phyloP scores from a whole-genome alignment of 2,329 filamentous ascomycete species.

The Capronia americana region DNA sequence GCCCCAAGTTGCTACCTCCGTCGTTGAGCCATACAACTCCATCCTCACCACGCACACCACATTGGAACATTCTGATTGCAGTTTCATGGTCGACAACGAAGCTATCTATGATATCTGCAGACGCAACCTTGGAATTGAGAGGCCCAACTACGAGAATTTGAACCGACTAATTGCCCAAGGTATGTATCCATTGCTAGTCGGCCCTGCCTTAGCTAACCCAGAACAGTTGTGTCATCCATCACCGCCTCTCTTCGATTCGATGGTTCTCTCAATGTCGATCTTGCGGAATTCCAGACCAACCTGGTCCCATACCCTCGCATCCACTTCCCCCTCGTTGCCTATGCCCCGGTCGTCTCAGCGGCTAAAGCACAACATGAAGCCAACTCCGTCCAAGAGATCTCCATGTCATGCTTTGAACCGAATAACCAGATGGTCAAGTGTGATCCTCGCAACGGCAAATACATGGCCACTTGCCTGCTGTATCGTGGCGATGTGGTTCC shows the following conservation, averaged over 20 bases:
- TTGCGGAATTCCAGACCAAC: constrained; percentile 99
- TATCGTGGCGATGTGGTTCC: constrained; percentile 98
- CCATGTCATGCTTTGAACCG: constrained; percentile 98
- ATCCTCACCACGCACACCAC: constrained; percentile 99
- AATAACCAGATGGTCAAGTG: constrained; percentile 99
- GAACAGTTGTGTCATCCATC: constrained; percentile 90
- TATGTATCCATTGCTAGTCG: constrained; percentile 47
- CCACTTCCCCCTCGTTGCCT: constrained; percentile 98
- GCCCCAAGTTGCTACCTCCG: constrained; percentile 93
- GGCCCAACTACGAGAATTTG: constrained; percentile 97
- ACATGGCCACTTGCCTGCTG: constrained; percentile 98
- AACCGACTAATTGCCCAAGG: constrained; percentile 98
- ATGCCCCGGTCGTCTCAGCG: constrained; percentile 90
- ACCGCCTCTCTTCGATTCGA: constrained; percentile 98
- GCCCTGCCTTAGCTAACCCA: constrained; percentile 38
- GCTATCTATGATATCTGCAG: constrained; percentile 99
- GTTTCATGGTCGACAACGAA: constrained; percentile 99
- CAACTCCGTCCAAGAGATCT: constrained; percentile 98
- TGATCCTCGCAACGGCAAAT: constrained; percentile 97
- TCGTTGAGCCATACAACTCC: constrained; percentile 99
- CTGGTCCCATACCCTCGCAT: constrained; percentile 98
- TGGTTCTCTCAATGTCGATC: constrained; percentile 96
- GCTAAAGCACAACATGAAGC: constrained; percentile 97
- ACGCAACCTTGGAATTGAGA: constrained; percentile 94
- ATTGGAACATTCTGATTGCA: constrained; percentile 98